Evolutionary conservation across 495 filamentous ascomycete species (phyloP).

Genomic region (Penicillium cosmopolitanum): DNA sequence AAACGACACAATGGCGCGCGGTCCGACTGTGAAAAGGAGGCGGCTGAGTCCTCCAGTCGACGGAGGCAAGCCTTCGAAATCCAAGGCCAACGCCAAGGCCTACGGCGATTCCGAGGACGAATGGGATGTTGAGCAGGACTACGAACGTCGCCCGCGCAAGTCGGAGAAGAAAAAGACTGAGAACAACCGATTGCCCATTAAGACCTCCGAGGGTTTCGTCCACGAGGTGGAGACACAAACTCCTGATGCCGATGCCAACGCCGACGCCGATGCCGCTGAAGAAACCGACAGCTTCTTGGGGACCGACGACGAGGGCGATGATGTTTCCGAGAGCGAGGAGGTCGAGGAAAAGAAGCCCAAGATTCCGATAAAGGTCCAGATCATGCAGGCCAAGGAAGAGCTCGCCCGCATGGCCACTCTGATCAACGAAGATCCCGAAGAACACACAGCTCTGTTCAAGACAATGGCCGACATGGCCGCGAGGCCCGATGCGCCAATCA

Average conservation of each 20-base stretch:
- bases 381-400: constrained; percentile 88
- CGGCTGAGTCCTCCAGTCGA: constrained; percentile 56
- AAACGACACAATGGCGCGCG: constrained; percentile 47
- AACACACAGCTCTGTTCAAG: constrained; percentile 78
- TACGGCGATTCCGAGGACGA: constrained; percentile 45
- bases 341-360: constrained; percentile 58
- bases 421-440: constrained; percentile 92
- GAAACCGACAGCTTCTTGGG: constrained; percentile 56
- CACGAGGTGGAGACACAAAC: constrained; percentile 55
- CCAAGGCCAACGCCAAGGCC: constrained; percentile 47
- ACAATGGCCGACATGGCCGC: constrained; percentile 74
- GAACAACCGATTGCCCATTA: constrained; percentile 78
- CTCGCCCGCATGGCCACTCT: constrained; percentile 77
- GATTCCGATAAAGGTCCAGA: constrained; percentile 73
- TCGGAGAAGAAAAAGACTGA: constrained; percentile 70
- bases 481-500: constrained; percentile 54
- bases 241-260: constrained; percentile 42
- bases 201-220: constrained; percentile 73
- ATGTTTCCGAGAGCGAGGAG: constrained; percentile 49
- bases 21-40: constrained; percentile 55
- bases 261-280: constrained; percentile 47
- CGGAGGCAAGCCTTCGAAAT: constrained; percentile 39
- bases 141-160: constrained; percentile 80
- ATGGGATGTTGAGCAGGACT: constrained; percentile 92
- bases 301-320: constrained; percentile 50